Evolutionary conservation across 2,329 filamentous ascomycete species (phyloP).

Genomic region (Aureobasidium melanogenum): DNA sequence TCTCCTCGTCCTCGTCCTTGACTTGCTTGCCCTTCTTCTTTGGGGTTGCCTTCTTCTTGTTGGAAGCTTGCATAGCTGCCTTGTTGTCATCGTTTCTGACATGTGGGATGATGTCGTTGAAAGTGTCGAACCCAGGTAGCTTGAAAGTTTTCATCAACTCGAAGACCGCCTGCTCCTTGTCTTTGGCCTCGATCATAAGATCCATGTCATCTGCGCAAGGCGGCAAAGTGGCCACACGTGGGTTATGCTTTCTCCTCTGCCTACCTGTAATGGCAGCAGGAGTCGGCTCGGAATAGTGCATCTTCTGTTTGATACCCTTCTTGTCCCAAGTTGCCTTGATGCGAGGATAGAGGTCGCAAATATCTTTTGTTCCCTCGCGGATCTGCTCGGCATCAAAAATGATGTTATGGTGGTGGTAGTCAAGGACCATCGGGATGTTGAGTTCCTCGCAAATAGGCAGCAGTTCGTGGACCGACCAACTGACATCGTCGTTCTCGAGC

Average conservation of each 20-base stretch:
- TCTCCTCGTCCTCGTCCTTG: constrained; percentile 27
- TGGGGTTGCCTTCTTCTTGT: constrained; percentile 33
- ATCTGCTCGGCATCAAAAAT: constrained; percentile 65
- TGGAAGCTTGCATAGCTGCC: constrained; percentile 27
- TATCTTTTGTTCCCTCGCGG: constrained; percentile 77
- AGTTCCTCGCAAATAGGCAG: constrained; percentile 85
- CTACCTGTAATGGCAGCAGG: constrained; percentile 66
- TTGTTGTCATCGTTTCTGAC: constrained; percentile 68
- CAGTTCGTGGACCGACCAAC: constrained; percentile 85
- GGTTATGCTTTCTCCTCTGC: constrained; percentile 76
- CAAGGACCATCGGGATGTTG: constrained; percentile 86
- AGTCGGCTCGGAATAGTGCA: constrained; percentile 87
- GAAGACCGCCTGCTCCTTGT: constrained; percentile 95
- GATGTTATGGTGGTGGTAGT: constrained; percentile 95
- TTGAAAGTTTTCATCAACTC: constrained; percentile 85
- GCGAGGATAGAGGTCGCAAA: constrained; percentile 62
- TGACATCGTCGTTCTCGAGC: constrained; percentile 88
- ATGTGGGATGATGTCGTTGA: constrained; percentile 71
- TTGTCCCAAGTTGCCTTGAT: constrained; percentile 77
- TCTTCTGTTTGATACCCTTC: constrained; percentile 84
- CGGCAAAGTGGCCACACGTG: constrained; percentile 69
- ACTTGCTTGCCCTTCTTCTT: constrained; percentile 35
- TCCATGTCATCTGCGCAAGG: constrained; percentile 80
- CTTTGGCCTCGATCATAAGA: constrained; percentile 98
- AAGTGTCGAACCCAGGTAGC: constrained; percentile 65